A percentile compares a stretch with the other conserved stretches of the same genome.
These are phyloP conservation scores for Dactylellina drechsleri DNA, from an alignment of 2,329 filamentous ascomycete species.

Conservation along the genomic window DNA sequence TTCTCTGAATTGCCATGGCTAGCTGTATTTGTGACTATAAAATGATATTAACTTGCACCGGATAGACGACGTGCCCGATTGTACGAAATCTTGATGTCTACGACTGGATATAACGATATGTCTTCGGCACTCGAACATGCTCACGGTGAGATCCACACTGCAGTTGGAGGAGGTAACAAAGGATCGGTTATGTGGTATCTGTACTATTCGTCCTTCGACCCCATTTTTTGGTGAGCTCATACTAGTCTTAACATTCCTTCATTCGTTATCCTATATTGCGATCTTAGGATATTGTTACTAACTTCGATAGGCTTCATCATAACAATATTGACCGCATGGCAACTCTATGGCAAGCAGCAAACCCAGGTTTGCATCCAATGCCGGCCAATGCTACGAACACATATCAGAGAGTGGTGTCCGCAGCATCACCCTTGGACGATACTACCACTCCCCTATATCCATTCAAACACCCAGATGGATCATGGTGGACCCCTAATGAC, in stretches of 20 bases:
- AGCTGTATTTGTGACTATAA: too few relatives aligned
- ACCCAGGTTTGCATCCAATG: constrained; percentile 44
- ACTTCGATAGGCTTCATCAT: constrained; percentile 54
- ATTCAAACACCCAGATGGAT: constrained; percentile 54
- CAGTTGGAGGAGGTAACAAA: constrained; percentile 39
- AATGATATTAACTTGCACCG: too few relatives aligned
- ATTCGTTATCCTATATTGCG: constrained; percentile 16
- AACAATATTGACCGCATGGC: constrained; percentile 58
- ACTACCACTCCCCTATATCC: constrained; percentile 56
- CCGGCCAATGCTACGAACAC: constrained; percentile 40
- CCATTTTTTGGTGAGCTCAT: constrained; percentile 58
- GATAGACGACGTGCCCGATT: constrained; percentile 53
- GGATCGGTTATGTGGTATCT: constrained; percentile 57
- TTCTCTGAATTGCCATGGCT: too few relatives aligned
- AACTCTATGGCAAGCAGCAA: constrained; percentile 58
- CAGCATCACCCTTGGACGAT: constrained; percentile 23
- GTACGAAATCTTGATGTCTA: constrained; percentile 56
- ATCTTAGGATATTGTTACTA: not conserved
- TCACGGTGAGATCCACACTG: constrained; percentile 57
- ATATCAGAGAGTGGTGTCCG: constrained; percentile 47
- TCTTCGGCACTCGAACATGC: constrained; percentile 55
- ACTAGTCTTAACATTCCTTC: not conserved
- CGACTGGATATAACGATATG: constrained; percentile 54
- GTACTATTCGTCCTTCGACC: constrained; percentile 58
- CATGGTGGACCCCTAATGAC: constrained; percentile 56